Base-by-base conservation (phyloP, 768 basidiomycete species). In the Lentinula detonsa region DNA sequence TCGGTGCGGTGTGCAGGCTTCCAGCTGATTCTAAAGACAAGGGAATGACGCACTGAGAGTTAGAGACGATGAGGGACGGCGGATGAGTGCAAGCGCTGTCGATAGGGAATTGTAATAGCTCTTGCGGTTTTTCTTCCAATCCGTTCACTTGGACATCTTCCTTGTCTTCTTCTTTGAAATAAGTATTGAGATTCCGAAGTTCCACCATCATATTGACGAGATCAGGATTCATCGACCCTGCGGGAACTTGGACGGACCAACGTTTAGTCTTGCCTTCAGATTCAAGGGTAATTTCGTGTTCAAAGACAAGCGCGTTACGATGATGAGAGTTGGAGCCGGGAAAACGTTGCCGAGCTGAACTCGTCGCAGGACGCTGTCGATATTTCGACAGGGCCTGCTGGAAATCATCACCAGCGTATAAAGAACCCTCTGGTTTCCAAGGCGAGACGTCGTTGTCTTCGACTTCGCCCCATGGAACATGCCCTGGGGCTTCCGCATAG, bases 371-470 rank as follows among this genome's bases (percentile, higher is more conserved):
- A 34, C 53, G 53, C 23, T 62, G 53, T 35, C 69, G 61, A 21
- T 66, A 63, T 16, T 54, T 52, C 6, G 61, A 56, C 50, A 71
- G 60, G n/a, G 66, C 57, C 10, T 60, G 48, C 37, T 63, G 66
- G 58, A 77, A 75, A 52, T 46, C 65, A 55, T 73, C 71, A 13
- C 73, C 70, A 48, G 75, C 67, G 62, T 72, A 72, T n/a, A 74
- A 62, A 8, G 76, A 77, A 34, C 76, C 76, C 67, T 78, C 76
- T n/a, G 76, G 70, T 39, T 71, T 70, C 77, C 76, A 78, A 11
- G 66, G 50, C 42, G 42, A 46, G n/a, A 57, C 10, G 9, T 66
- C 52, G 51, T 39, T 45, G 23, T 67, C 66, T 45, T 64, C 64
- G 8, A 67, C 59, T 23, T 63, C 70, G 46, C 65, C 70, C 78